Percentiles rank a stretch among this genome's conserved stretches.
phyloP scores from a whole-genome alignment of 805 yeast genomes.

The Saccharomycopsis synnaedendra region DNA sequence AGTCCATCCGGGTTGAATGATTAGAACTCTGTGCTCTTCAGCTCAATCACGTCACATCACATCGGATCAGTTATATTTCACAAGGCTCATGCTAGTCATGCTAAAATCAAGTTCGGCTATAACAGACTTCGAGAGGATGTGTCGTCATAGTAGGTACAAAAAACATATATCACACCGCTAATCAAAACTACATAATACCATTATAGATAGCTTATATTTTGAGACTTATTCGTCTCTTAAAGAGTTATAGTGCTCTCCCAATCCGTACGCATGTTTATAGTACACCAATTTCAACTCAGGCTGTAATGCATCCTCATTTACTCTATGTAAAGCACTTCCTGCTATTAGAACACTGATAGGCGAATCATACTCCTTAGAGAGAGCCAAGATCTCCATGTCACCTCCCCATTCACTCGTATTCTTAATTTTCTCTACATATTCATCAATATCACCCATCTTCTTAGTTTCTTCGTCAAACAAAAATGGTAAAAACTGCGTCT shows the following conservation, averaged over 20 bases:
- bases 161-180: too few species aligned
- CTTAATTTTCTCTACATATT: slow-evolving; percentile 57
- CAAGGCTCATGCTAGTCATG: too few species aligned
- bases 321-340: slow-evolving; percentile 54
- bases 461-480: slow-evolving; percentile 70
- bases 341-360: slow-evolving; percentile 72
- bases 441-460: slow-evolving; percentile 49
- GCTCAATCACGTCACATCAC: too few species aligned
- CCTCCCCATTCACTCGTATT: slow-evolving; percentile 95
- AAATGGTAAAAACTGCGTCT: slow-evolving; percentile 69
- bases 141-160: too few species aligned
- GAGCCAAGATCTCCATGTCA: slow-evolving; percentile 80
- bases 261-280: slow-evolving; percentile 74
- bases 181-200: neutral
- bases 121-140: too few species aligned
- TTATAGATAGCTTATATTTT: neutral
- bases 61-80: too few species aligned
- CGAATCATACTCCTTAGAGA: slow-evolving; percentile 57
- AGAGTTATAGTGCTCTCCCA: slow-evolving; percentile 95
- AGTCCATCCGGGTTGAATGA: too few species aligned
- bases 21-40: too few species aligned
- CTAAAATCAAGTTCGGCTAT: too few species aligned
- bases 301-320: slow-evolving; percentile 47
- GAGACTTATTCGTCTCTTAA: slow-evolving; percentile 31
- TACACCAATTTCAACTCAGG: slow-evolving; percentile 62